Base-by-base conservation (phyloP, 2,329 filamentous ascomycete genomes). In the Xylaria sp. region DNA sequence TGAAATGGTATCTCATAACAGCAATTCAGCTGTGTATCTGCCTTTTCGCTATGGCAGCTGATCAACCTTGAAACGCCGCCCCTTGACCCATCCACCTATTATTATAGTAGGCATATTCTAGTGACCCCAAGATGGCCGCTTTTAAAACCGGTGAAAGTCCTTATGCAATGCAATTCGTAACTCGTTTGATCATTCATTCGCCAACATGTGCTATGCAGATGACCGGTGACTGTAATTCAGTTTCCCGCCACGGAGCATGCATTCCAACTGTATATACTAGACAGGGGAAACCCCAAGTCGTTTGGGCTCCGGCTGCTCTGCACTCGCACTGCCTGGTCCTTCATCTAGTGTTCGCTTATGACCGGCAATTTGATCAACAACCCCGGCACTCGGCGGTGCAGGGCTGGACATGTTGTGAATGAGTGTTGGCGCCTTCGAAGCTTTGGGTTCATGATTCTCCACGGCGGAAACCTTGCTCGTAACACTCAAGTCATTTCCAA, bases 251-350 rank as follows among this genome's bases (percentile, higher is more conserved):
- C 46, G n/a, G 44, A 57, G 31, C n/a, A 44, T 42, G 42, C 44
- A 60, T 48, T 57, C 13, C 13, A 42, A 44, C 20, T 28, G n/a
- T 20, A 28, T 17, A 33, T 44, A 59, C 58, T 66, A 72, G 23
- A 54, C 54, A 7, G 72, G 53, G 26, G 73, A 72, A 28, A 77
- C 61, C 5, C 72, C 71, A 5, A 71, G 63, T 65, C 74, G 74
- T 70, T 78, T 77, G 1, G 74, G 56, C 65, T 77, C 76, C 13
- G 74, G 76, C 58, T 77, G 74, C 53, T 78, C 75, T 11, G 70
- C 65, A 56, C 65, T 72, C 13, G 62, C 53, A 54, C 62, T 69
- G 26, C 74, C 74, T 33, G 74, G 75, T 38, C 65, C 64, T 54
- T 71, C 72, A 28, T 76, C 74, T 17, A 73, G 56, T 5, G 69